Percentiles rank a stretch among this genome's conserved stretches.
Conservation (phyloP, 805 yeast species). For the Saturnispora mendoncae region DNA sequence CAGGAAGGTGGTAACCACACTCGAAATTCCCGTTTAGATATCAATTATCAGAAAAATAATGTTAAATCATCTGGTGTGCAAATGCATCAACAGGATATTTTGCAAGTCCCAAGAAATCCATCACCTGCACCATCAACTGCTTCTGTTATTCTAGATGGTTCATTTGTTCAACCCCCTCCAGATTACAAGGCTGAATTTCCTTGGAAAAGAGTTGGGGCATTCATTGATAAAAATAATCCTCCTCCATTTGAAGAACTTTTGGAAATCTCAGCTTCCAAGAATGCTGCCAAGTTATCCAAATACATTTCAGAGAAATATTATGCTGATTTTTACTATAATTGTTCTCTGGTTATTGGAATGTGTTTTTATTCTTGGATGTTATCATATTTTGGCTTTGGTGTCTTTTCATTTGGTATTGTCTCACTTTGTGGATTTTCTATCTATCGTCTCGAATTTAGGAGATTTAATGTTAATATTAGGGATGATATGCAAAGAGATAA, state of each 20-base stretch:
- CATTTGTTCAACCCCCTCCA: slow-evolving; percentile 10
- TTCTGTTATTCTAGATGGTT: slow-evolving; percentile 1
- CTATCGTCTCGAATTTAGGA: slow-evolving; percentile 63
- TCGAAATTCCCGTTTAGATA: not conserved
- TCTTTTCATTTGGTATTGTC: slow-evolving; percentile 53
- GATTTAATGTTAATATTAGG: slow-evolving; percentile 64
- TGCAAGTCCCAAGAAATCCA: not conserved
- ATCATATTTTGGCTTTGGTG: slow-evolving; percentile 55
- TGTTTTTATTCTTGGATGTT: slow-evolving; percentile 64
- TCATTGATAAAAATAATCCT: slow-evolving; percentile 22
- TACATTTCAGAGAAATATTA: slow-evolving; percentile 62
- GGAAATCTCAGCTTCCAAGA: slow-evolving; percentile 13
- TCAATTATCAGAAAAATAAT: not conserved
- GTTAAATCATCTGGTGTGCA: not conserved
- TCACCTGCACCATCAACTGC: slow-evolving; percentile 5
- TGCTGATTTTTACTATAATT: slow-evolving; percentile 67
- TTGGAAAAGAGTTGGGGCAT: slow-evolving; percentile 30
- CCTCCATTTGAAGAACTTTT: slow-evolving; percentile 16
- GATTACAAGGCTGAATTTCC: slow-evolving; percentile 22
- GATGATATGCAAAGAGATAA: slow-evolving; percentile 66
- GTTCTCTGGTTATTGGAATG: slow-evolving; percentile 54
- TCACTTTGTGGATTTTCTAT: slow-evolving; percentile 55
- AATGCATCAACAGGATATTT: not conserved
- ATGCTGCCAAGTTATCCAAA: slow-evolving; percentile 36
- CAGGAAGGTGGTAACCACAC: not conserved